A percentile compares a stretch with the other conserved stretches of the same genome.
phyloP scores from a whole-genome alignment of 2,329 filamentous ascomycete species.

The Fusarium lateritium region DNA sequence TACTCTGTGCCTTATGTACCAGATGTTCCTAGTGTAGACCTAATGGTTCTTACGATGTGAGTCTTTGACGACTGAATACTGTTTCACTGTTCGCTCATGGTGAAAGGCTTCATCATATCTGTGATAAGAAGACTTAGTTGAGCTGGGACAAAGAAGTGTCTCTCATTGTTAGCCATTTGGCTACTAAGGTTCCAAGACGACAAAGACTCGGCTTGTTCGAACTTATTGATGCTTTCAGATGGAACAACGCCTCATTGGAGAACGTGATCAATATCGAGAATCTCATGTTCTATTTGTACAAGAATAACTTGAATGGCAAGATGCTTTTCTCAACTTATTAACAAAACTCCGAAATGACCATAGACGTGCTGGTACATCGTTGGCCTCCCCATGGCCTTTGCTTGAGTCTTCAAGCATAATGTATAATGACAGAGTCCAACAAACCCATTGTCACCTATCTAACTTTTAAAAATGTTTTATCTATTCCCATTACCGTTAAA shows the following conservation, averaged over 20 bases:
- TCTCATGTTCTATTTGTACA: too few relatives aligned
- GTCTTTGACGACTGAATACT: constrained; percentile 2
- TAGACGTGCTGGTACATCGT: neutral
- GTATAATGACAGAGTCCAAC: neutral
- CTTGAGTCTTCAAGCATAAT: neutral
- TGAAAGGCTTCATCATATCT: neutral
- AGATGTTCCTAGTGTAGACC: neutral
- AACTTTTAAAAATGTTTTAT: constrained; percentile 26
- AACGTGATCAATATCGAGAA: neutral
- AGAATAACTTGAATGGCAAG: too few relatives aligned
- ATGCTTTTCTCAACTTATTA: neutral
- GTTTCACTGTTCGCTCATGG: neutral
- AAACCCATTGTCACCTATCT: neutral
- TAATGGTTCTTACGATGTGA: neutral
- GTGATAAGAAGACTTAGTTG: neutral
- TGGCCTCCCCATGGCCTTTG: neutral
- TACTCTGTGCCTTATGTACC: constrained; percentile 7
- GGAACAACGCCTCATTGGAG: neutral
- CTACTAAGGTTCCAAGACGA: neutral
- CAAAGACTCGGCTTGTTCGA: neutral
- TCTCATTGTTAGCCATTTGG: neutral
- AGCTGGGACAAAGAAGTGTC: neutral
- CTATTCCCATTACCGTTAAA: constrained; percentile 20
- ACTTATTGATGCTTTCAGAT: neutral
- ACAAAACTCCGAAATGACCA: neutral